These are phyloP conservation scores for Plantago elongata DNA, from an alignment of 257 asterid genomes.

Conservation along the genomic window DNA sequence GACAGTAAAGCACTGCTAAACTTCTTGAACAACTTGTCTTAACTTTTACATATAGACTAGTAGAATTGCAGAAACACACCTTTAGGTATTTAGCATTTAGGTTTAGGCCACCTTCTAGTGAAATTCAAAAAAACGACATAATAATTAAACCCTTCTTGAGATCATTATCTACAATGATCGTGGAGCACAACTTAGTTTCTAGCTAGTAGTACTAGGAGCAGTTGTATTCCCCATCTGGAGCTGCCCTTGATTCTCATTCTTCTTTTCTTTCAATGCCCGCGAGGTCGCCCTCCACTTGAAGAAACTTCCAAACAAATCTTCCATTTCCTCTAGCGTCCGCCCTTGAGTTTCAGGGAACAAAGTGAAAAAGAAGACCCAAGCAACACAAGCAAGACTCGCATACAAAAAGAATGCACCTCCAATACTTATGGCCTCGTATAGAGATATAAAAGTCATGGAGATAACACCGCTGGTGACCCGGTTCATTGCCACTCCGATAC, in stretches of 20 bases:
- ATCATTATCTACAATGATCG: constrained; percentile 2
- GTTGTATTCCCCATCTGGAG: constrained; percentile 25
- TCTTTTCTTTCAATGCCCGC: constrained; percentile 28
- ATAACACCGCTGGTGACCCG: constrained; percentile 56
- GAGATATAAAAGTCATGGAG: constrained; percentile 60
- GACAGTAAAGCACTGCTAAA: no score
- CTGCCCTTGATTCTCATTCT: constrained; percentile 19
- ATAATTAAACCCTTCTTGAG: neutral
- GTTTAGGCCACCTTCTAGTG: no score
- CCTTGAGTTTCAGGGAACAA: constrained; percentile 69
- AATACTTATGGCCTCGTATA: constrained; percentile 26
- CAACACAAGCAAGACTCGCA: constrained; percentile 34
- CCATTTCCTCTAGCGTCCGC: constrained; percentile 63
- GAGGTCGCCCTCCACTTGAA: constrained; percentile 45
- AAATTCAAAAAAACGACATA: no score
- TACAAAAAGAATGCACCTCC: constrained; percentile 65
- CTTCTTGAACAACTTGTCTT: no score
- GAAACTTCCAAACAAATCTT: constrained; percentile 50
- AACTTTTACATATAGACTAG: no score
- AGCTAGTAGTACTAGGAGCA: neutral
- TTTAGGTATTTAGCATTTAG: no score
- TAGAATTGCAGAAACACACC: no score
- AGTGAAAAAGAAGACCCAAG: constrained; percentile 42
- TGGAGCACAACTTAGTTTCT: no score
- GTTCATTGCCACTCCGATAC: constrained; percentile 53